Evolutionary conservation across 768 basidiomycete species (phyloP), one percentile per base, ranked within the genome.

Genomic region (Suillus subluteus): DNA sequence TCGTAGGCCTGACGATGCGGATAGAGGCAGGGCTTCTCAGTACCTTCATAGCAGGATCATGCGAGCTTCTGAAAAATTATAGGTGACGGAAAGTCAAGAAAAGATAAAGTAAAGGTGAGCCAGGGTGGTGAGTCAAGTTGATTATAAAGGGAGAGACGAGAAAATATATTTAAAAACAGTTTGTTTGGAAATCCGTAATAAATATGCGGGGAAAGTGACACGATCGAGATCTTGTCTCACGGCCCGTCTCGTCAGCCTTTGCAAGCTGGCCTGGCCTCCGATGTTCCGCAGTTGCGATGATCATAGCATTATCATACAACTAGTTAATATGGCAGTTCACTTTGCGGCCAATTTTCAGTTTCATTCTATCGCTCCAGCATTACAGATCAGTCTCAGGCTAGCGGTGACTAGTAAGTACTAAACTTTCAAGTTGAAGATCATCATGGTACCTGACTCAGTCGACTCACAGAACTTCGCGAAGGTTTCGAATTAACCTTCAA

Each of bases 151-250:
- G 63, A 50, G 30, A 30, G 37, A 46, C 1, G 46, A 40, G 37
- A 44, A 30, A 54, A 16, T 15, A 30, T 54, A 54, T 54, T 32
- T 55, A 18, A 50, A 26, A 16, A 8, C 54, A 18, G 54, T 55
- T 32, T 55, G 55, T 30, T 35, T 50, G 38, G 52, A 37, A 43
- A 35, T 58, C 13, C 35, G 30, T 55, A 26, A 65, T 66, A 62
- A 68, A 68, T 62, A 66, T 68, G 67, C 59, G 67, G 67, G 67
- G 65, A 59, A 67, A 63, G 26, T 38, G 66, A 40, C 56, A 48
- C 38, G 37, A 40, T 65, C 30, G 46, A 50, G 38, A 67, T 52
- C 9, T 21, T 11, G 65, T 67, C 64, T 67, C 67, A 67, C 62
- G n/a, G 41, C 32, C 26, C 26, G 26, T 26, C 2, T 26, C 26